These are phyloP conservation scores for Craspedostauros australis DNA, from an alignment of 108 stramenopile species.

Conservation along the genomic window DNA sequence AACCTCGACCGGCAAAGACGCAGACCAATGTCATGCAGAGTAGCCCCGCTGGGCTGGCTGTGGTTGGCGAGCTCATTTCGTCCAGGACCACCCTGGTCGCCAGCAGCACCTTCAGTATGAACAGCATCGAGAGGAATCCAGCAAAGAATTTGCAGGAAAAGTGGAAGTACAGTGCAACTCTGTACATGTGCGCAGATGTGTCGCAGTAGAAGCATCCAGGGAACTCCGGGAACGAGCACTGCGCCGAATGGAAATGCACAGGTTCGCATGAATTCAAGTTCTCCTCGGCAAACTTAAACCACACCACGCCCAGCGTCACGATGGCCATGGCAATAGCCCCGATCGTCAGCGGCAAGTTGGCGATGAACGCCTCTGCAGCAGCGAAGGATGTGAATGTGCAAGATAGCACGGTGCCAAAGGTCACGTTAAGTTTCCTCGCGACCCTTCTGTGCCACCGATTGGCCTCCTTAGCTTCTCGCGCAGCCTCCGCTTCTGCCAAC, in stretches of 20 bases:
- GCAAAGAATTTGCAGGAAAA: slow-evolving; percentile 44
- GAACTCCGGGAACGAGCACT: slow-evolving; percentile 70
- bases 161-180: slow-evolving; percentile 51
- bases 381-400: slow-evolving; percentile 17
- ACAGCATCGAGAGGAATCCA: slow-evolving; percentile 36
- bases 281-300: slow-evolving; percentile 82
- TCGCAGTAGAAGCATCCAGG: slow-evolving; percentile 84
- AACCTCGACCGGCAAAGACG: slow-evolving; percentile 62
- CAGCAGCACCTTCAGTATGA: slow-evolving; percentile 47
- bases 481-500: slow-evolving; percentile 19
- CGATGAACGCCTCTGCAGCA: slow-evolving; percentile 49
- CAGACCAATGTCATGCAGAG: slow-evolving; percentile 71
- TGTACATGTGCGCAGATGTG: slow-evolving; percentile 25
- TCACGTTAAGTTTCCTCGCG: neutral
- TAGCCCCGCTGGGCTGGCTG: slow-evolving; percentile 67
- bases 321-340: slow-evolving; percentile 66
- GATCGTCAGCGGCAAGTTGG: slow-evolving; percentile 68
- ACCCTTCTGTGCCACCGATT: slow-evolving; percentile 24
- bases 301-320: slow-evolving; percentile 64
- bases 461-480: slow-evolving; percentile 12
- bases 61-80: slow-evolving; percentile 72
- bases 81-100: slow-evolving; percentile 54
- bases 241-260: slow-evolving; percentile 70
- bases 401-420: neutral
- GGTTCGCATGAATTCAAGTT: slow-evolving; percentile 52